Conservation (phyloP, 2,329 filamentous ascomycete species). For the Hypoxylon sp. region DNA sequence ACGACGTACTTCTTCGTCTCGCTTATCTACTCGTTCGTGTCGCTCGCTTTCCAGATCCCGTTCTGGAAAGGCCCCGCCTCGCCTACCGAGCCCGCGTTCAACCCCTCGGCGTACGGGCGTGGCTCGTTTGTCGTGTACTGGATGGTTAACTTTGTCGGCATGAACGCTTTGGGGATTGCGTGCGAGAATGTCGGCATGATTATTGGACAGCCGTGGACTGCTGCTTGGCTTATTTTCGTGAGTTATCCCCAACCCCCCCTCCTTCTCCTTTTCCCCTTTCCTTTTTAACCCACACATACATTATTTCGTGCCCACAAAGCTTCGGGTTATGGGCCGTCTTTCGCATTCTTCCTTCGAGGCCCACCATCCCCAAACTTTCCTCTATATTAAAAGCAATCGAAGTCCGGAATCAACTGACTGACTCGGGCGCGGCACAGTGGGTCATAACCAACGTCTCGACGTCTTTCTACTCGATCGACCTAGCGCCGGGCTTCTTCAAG, state of each 20-base stretch:
- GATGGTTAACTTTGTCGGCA: slow-evolving; percentile 75
- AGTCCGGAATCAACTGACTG: slow-evolving; percentile 1
- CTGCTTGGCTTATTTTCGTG: slow-evolving; percentile 73
- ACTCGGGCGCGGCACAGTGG: slow-evolving; percentile 58
- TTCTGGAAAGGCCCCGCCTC: slow-evolving; percentile 66
- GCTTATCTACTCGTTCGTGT: slow-evolving; percentile 74
- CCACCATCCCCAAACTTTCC: not conserved
- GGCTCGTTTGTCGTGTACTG: slow-evolving; percentile 74
- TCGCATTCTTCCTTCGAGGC: not conserved
- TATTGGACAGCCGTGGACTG: slow-evolving; percentile 71
- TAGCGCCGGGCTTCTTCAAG: slow-evolving; percentile 71
- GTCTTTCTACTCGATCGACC: slow-evolving; percentile 71
- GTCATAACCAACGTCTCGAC: slow-evolving; percentile 76
- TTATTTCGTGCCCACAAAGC: not conserved
- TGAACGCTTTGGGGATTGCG: slow-evolving; percentile 73
- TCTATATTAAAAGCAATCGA: not conserved
- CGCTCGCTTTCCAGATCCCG: slow-evolving; percentile 74
- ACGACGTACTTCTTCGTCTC: slow-evolving; percentile 73
- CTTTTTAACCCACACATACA: not conserved
- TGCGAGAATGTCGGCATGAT: slow-evolving; percentile 77
- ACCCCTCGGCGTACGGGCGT: slow-evolving; percentile 69
- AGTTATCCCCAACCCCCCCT: slow-evolving; percentile 12
- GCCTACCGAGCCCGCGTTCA: slow-evolving; percentile 49
- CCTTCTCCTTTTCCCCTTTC: not conserved
- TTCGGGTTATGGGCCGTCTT: not conserved